A percentile compares a stretch with the other conserved stretches of the same genome.
These are phyloP conservation scores for Zizania latifolia DNA, from an alignment of 176 grass and related monocot species.

Conservation along the genomic window DNA sequence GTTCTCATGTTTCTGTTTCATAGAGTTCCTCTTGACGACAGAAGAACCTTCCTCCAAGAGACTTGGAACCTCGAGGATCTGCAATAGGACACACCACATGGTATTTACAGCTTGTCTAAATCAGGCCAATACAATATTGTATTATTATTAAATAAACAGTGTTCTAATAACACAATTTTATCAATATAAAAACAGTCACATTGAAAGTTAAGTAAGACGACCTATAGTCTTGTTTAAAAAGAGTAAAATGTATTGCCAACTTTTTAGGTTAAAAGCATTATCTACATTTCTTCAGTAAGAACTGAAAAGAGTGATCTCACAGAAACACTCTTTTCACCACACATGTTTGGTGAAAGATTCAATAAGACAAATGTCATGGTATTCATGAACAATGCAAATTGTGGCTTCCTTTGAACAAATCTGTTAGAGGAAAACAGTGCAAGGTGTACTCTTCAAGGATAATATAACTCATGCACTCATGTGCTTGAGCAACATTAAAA, in stretches of 20 bases:
- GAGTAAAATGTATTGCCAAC: no score
- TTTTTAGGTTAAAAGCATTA: not conserved
- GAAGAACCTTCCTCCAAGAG: slow-evolving; percentile 79
- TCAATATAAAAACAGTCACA: not conserved
- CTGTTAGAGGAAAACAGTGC: not conserved
- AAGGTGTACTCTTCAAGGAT: not conserved
- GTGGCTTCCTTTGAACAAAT: not conserved
- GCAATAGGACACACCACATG: slow-evolving; percentile 6
- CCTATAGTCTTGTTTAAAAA: not conserved
- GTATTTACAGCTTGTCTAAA: not conserved
- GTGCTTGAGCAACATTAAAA: not conserved
- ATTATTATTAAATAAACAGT: not conserved
- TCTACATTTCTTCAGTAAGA: not conserved
- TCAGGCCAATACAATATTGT: not conserved
- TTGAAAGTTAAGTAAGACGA: not conserved
- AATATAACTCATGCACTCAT: not conserved
- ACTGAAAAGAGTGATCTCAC: not conserved
- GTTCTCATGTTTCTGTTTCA: slow-evolving; percentile 85
- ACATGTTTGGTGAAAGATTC: not conserved
- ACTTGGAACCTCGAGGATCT: slow-evolving; percentile 91
- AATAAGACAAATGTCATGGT: not conserved
- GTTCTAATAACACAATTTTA: not conserved
- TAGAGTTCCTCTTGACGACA: slow-evolving; percentile 63
- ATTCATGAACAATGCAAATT: not conserved
- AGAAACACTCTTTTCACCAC: not conserved